A percentile compares a stretch with the other conserved stretches of the same genome.
phyloP scores from a whole-genome alignment of 1,284 basidiomycete species.

The Tremellales sp. region DNA sequence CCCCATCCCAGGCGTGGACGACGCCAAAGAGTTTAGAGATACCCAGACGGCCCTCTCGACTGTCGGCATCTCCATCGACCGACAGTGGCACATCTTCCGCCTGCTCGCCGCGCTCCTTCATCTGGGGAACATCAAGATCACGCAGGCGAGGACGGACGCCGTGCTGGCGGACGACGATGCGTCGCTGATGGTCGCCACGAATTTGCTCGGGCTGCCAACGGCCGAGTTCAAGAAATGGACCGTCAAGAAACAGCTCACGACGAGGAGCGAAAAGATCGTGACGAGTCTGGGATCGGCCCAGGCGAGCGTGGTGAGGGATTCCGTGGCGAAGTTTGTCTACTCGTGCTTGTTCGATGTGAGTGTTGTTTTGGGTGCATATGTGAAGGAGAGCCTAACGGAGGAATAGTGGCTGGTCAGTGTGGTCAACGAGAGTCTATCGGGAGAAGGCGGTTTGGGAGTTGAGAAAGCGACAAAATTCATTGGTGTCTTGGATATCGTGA shows the following conservation, averaged over 20 bases:
- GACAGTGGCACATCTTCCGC: constrained; percentile 97
- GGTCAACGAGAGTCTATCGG: constrained; percentile 91
- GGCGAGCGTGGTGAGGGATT: constrained; percentile 92
- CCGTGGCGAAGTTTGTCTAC: constrained; percentile 98
- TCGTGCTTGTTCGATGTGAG: constrained; percentile 80
- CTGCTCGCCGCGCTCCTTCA: constrained; percentile 90
- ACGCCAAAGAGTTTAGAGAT: constrained; percentile 87
- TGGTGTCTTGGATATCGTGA: constrained; percentile 80
- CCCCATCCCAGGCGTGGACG: constrained; percentile 87
- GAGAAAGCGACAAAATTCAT: constrained; percentile 94
- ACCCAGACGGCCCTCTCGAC: constrained; percentile 94
- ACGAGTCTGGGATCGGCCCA: constrained; percentile 80
- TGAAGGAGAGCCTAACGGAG: background rate
- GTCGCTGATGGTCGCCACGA: constrained; percentile 73
- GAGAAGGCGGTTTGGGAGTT: constrained; percentile 80
- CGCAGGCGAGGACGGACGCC: constrained; percentile 75
- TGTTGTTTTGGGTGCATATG: background rate
- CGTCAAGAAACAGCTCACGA: constrained; percentile 93
- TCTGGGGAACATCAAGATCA: constrained; percentile 92
- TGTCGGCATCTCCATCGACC: constrained; percentile 93
- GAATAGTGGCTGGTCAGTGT: constrained; percentile 89
- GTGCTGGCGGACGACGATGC: constrained; percentile 80
- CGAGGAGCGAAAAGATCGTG: constrained; percentile 92
- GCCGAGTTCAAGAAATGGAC: constrained; percentile 99
- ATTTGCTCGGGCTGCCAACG: constrained; percentile 83